phyloP scores from a whole-genome alignment of 2,329 filamentous ascomycete species.

The Colletotrichum tofieldiae region DNA sequence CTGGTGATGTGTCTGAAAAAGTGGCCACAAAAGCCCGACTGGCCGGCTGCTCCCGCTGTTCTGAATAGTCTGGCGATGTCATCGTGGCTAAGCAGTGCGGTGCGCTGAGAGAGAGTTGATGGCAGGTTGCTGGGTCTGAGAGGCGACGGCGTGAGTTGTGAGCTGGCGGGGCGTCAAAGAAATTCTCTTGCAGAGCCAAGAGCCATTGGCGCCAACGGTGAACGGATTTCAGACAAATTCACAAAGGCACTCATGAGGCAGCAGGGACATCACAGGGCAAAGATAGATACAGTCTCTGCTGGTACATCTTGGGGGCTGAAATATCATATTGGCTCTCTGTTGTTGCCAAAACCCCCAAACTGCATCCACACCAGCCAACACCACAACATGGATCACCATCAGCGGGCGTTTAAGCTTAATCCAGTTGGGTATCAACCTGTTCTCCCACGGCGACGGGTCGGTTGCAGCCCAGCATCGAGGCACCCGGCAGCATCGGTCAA shows the following conservation, averaged over 20 bases:
- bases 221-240: background rate
- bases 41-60: background rate
- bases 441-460: too few species aligned
- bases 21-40: background rate
- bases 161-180: background rate
- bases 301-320: background rate
- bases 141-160: background rate
- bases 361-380: background rate
- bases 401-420: background rate
- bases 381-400: background rate
- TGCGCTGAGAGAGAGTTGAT: background rate
- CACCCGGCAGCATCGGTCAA: background rate
- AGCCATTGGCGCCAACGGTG: background rate
- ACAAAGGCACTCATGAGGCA: background rate
- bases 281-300: background rate
- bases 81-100: background rate
- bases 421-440: background rate
- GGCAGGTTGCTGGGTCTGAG: background rate
- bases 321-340: background rate
- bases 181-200: background rate
- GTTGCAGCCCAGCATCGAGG: background rate
- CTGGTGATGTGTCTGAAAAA: background rate
- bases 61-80: background rate
- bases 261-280: background rate
- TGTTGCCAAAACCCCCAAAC: background rate